A percentile compares a stretch with the other conserved stretches of the same genome.
phyloP scores from a whole-genome alignment of 176 grass and related monocot species.

The Cenchrus americanus region DNA sequence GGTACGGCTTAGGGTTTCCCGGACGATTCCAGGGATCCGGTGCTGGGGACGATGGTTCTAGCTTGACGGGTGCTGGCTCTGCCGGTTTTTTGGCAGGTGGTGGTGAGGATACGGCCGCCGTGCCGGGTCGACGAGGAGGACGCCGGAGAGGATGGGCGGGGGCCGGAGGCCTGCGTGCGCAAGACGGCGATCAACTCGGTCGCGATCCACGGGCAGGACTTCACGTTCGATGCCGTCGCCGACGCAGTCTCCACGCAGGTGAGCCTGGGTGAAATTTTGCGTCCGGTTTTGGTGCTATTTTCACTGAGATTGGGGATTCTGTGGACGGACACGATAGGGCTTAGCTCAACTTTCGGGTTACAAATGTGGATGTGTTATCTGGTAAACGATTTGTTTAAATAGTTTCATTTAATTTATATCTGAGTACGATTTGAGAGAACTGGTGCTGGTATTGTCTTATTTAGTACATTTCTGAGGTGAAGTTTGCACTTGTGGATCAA shows the following conservation, averaged over 20 bases:
- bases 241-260: slow-evolving; percentile 73
- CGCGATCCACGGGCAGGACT: slow-evolving; percentile 72
- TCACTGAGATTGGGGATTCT: background rate
- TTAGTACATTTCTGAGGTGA: background rate
- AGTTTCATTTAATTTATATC: background rate
- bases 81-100: slow-evolving; percentile 56
- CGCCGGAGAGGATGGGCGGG: slow-evolving; percentile 34
- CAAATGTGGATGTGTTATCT: background rate
- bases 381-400: background rate
- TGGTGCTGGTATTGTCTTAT: background rate
- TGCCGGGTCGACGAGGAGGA: slow-evolving; percentile 56
- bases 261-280: background rate
- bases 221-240: slow-evolving; percentile 84
- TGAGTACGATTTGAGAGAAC: background rate
- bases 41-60: slow-evolving; percentile 34
- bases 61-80: slow-evolving; percentile 10
- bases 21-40: background rate
- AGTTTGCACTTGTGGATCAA: background rate
- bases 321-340: background rate
- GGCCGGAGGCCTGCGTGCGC: slow-evolving; percentile 46
- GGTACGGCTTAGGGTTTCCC: slow-evolving; percentile 40
- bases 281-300: background rate
- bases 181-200: slow-evolving; percentile 64
- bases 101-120: slow-evolving; percentile 80
- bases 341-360: background rate